A percentile compares a stretch with the other conserved stretches of the same genome.
Conservation (phyloP, 2,329 filamentous ascomycete species). For the Rhynchosporium graminicola region DNA sequence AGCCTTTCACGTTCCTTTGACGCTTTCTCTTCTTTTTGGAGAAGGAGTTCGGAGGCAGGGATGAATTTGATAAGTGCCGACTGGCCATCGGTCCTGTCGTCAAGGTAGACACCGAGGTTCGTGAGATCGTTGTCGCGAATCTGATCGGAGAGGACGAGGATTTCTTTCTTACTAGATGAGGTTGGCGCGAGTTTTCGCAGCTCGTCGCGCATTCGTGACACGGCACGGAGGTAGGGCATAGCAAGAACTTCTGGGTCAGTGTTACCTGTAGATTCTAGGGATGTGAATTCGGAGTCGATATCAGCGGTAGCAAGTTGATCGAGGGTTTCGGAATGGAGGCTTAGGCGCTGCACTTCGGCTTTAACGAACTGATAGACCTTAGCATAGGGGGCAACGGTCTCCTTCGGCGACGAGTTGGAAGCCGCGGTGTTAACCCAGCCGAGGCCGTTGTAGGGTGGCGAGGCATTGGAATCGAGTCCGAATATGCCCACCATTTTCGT, state of each 20-base stretch:
- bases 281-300: slow-evolving; percentile 50
- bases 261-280: slow-evolving; percentile 47
- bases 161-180: slow-evolving; percentile 63
- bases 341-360: slow-evolving; percentile 49
- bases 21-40: slow-evolving; percentile 59
- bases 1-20: slow-evolving; percentile 62
- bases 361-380: slow-evolving; percentile 49
- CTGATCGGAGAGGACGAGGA: slow-evolving; percentile 75
- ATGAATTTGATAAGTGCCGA: slow-evolving; percentile 74
- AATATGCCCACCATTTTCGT: slow-evolving; percentile 84
- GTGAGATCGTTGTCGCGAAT: slow-evolving; percentile 81
- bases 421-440: slow-evolving; percentile 51
- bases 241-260: slow-evolving; percentile 55
- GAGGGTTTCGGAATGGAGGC: slow-evolving; percentile 50
- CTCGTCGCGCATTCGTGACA: slow-evolving; percentile 61
- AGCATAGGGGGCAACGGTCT: slow-evolving; percentile 51
- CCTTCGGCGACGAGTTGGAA: slow-evolving; percentile 45
- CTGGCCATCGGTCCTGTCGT: slow-evolving; percentile 69
- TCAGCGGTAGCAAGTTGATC: slow-evolving; percentile 47
- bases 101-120: slow-evolving; percentile 81
- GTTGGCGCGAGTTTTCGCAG: slow-evolving; percentile 56
- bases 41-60: slow-evolving; percentile 53
- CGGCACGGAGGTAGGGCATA: slow-evolving; percentile 55
- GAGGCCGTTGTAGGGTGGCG: slow-evolving; percentile 55
- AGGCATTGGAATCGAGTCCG: slow-evolving; percentile 69